Conservation (phyloP, 2,329 filamentous ascomycete species). For the Calonectria ilicicola region DNA sequence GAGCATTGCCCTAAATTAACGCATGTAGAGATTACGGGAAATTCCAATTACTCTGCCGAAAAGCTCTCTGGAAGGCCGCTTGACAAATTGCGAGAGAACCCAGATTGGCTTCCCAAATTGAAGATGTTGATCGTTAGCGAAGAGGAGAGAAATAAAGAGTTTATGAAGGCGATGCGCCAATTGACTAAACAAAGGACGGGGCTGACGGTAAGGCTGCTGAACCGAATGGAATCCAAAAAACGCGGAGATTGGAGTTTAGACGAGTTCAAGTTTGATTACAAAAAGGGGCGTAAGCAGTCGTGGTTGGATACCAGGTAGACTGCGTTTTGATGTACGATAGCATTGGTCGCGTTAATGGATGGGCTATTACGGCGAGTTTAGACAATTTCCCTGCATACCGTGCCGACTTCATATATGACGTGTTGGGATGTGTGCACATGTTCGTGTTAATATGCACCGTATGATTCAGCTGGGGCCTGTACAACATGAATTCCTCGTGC, state of each 20-base stretch:
- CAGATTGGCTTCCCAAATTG: slow-evolving; percentile 25
- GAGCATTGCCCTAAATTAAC: neutral
- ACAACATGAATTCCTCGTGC: too few species aligned
- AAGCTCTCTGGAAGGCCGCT: neutral
- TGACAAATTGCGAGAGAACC: slow-evolving; percentile 15
- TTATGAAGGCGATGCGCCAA: slow-evolving; percentile 30
- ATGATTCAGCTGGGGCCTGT: too few species aligned
- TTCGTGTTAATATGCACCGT: too few species aligned
- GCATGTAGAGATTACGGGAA: slow-evolving; percentile 13
- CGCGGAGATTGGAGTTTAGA: slow-evolving; percentile 28
- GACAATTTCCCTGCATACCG: too few species aligned
- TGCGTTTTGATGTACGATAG: too few species aligned
- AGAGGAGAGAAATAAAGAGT: neutral
- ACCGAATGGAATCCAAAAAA: slow-evolving; percentile 4
- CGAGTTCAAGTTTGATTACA: neutral
- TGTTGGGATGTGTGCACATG: too few species aligned
- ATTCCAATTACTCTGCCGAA: neutral
- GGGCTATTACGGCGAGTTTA: too few species aligned
- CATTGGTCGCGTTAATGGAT: too few species aligned
- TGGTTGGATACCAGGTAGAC: neutral
- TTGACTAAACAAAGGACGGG: slow-evolving; percentile 18
- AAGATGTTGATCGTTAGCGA: neutral
- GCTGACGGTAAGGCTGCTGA: slow-evolving; percentile 11
- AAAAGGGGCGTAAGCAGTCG: slow-evolving; percentile 15
- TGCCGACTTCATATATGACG: too few species aligned